These are phyloP conservation scores for Backusella australiensis DNA, from an alignment of 192 early-diverging fungal genomes.

Conservation along the genomic window DNA sequence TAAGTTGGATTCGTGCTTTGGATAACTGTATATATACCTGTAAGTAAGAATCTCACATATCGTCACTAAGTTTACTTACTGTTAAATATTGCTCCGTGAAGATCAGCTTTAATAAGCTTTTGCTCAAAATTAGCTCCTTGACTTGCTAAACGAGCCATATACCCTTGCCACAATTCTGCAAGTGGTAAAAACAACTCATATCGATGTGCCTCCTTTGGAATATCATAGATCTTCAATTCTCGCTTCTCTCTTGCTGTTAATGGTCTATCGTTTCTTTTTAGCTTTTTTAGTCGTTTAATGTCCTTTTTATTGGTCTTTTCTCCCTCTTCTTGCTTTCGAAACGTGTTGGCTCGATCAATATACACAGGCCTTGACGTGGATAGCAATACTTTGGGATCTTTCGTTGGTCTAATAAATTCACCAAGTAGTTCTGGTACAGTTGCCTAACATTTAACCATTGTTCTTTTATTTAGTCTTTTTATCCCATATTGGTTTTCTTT, in stretches of 20 bases:
- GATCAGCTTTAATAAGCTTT: constrained; percentile 77
- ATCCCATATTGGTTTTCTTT: no score
- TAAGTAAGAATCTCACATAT: neutral
- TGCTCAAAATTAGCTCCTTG: constrained; percentile 31
- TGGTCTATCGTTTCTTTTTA: constrained; percentile 43
- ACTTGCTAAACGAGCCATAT: constrained; percentile 61
- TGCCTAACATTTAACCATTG: no score
- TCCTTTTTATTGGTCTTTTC: neutral
- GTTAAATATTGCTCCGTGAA: constrained; percentile 78
- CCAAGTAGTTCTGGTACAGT: neutral
- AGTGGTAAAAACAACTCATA: constrained; percentile 72
- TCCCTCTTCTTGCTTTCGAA: neutral
- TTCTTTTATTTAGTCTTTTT: no score
- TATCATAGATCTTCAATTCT: constrained; percentile 58
- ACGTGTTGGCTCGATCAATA: neutral
- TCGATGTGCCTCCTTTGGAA: constrained; percentile 55
- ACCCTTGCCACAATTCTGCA: constrained; percentile 73
- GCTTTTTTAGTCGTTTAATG: constrained; percentile 19
- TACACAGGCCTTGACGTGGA: neutral
- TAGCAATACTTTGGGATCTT: neutral
- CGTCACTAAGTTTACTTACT: constrained; percentile 37
- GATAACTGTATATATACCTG: constrained; percentile 43
- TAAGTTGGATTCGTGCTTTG: constrained; percentile 76
- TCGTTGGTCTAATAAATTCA: constrained; percentile 7
- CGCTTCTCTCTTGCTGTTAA: constrained; percentile 67